Evolutionary conservation across 2,329 filamentous ascomycete genomes (phyloP), one percentile per base, ranked within the genome.

Genomic region (Thermoascus crustaceus): DNA sequence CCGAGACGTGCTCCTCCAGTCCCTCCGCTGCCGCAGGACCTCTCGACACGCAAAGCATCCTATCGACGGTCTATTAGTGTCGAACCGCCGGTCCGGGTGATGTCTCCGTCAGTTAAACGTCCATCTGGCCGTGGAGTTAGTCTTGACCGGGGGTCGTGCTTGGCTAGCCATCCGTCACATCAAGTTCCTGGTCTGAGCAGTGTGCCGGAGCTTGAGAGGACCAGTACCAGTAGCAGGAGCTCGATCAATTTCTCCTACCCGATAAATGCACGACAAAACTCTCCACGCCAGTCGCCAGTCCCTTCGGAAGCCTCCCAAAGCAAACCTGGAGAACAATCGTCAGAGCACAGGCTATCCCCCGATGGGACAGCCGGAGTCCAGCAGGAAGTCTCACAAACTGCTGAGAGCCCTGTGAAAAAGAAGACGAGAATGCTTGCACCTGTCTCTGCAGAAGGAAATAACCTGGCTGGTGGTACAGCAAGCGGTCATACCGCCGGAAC

Each of bases 1-100:
- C 59, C 59, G 29, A 54, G 59, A 56, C 57, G 64, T 32, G 65
- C 70, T 75, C 85, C 86, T 19, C 86, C 86, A 1, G 79, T 94
- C 2, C 88, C 87, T 22, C 69, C 72, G 3, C 69, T 94, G 17
- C 85, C 85, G 3, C 63, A 71, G 24, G 61, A 71, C 35, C 63
- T 61, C 42, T 30, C 49, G 5, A 38, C 48, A 21, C 45, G 47
- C 16, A 50, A 63, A 11, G 47, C 52, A 7, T 42, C 54, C 7
- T 55, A 56, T 43, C 59, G 60, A 32, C 63, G 70, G 9, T 58
- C 72, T 7, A 60, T 66, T 14, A 79, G 74, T 46, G 48, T 73
- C 26, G 73, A 74, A 25, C 66, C 71, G 5, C 54, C 62, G 2
- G 54, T 57, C 41, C 69, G 71, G 38, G 62, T 66, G 4, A 58